Base-by-base conservation (phyloP, 768 basidiomycete species). In the Glaciozyma antarctica region DNA sequence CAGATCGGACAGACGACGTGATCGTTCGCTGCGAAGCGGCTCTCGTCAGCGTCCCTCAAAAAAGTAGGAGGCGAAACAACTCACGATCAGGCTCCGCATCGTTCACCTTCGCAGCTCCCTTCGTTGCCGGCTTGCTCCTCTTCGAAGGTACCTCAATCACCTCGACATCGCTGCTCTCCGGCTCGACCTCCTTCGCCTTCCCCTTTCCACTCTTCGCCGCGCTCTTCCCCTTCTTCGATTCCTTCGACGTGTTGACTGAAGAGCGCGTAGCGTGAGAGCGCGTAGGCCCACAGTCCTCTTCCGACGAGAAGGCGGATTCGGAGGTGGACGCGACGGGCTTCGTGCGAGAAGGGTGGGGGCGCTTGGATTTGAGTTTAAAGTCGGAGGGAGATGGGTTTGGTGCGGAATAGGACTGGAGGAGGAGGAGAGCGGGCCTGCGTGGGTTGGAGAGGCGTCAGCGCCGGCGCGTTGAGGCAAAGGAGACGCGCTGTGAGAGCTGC, bases 1-100 rank as follows among this genome's bases (percentile, higher is more conserved):
- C 65, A 66, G 30, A 62, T 28, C 3, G 65, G 65, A 44, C 65
- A 66, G n/a, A 21, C 12, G 32, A 66, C 65, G 28, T 59, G 30
- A n/a, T 61, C 22, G 19, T 58, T 58, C 17, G 65, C 65, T 66
- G 60, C 51, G 51, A 28, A 7, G 49, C 10, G n/a, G 49, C 22
- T 12, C 26, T 21, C 24, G 10, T 52, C 12, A 28, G 51, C 51
- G 5, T 12, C 2, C 24, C 43, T 30, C 38, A 28, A 15, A n/a
- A 30, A 45, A 17, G 3, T 2, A 21, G 45, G 5, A 9, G 24
- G 15, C 1, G 38, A 22, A 26, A 41, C 28, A 28, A 61, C 68
- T 41, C 51, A 66, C 68, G 68, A 30, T 69, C 58, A 1, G 57
- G 38, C 38, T 41, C 38, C 13, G 38, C 38, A 41, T 41, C 38